Evolutionary conservation across 768 basidiomycete species (phyloP), one percentile per base, ranked within the genome.

Genomic region (Suillus brevipes): DNA sequence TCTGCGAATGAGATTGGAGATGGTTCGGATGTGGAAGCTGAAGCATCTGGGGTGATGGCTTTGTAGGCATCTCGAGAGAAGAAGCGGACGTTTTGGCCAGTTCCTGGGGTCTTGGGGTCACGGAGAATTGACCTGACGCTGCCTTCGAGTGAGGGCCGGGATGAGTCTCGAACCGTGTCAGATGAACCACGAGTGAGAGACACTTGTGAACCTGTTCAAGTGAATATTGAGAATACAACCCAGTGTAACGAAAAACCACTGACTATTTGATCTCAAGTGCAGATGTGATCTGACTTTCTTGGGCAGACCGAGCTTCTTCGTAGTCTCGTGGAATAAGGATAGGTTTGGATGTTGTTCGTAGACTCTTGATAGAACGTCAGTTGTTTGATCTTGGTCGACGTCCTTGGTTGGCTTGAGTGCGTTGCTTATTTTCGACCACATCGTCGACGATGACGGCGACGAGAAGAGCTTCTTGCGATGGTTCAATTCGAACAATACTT

Each of bases 61-160:
- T 83, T 87, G 78, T 84, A 88, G 14, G 86, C 87, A 61, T 90
- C 87, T 34, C 86, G 82, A 34, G 89, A 86, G 74, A 91, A 90
- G 78, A 92, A 91, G 7, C 90, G 87, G 49, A 92, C 90, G 65
- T 87, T 91, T 72, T 88, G 87, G n/a, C 90, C 90, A 13, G 89
- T 90, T 4, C 87, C 89, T 18, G 90, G 90, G 0, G 89, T 89
- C 56, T 87, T 87, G 4, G 83, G 84, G 66, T 88, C 87, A 49
- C 89, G 87, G 34, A 92, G 81, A 67, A 92, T 92, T 18, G 90
- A 91, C 16, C 89, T 85, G 6, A 89, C 80, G 14, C 89, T 90
- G 61, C 82, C 83, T 63, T 82, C 82, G 16, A 83, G 69, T 0
- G 82, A 82, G 8, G 80, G 80, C 40, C 79, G 74, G 2, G 65